Base-by-base conservation (phyloP, 352 stramenopile species). In the Pythium phragmitis region DNA sequence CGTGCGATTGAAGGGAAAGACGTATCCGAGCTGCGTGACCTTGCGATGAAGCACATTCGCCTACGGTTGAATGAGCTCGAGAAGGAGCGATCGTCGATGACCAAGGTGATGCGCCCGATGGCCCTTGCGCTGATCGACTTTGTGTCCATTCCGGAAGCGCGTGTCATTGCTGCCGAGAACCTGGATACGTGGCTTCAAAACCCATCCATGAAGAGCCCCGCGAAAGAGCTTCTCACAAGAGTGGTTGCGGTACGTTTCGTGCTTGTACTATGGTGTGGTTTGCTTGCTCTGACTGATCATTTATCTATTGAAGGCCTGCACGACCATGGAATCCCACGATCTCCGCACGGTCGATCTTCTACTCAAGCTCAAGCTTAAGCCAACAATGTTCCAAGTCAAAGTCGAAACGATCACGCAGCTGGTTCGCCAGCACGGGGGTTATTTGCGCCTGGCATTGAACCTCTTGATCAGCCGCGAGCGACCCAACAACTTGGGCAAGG, bases 341-440 rank as follows among this genome's bases (percentile, higher is more conserved):
- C 65, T 91, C 26, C 55, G 77, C 5, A 89, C 81, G 0, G 85
- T 92, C 7, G 83, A 96, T 55, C 30, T 87, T 33, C 49, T 96
- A 14, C 67, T 96, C 1, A 96, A 92, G 56, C 68, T 96, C 55
- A 92, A 92, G 63, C 74, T 93, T 12, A 96, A 96, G 70, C 90
- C 87, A 7, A 92, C 85, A 8, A 93, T 93, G 82, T 94, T 96
- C 36, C 87, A 96, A 55, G 69, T 92, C 6, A 93, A 94, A 57
- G 83, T 93, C 23, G 87, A 96, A 69, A 85, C 82, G 0, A 83
- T 96, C 37, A 89, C 83, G 7, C 81, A 91, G 62, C 73, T 96
- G 13, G 85, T 96, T 8, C 77, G 79, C 14, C 85, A 91, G 33
- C 71, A 92, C 19, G 71, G 73, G 21, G 63, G 79, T 26, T 96